Percentiles rank a stretch among this genome's conserved stretches.
phyloP scores from a whole-genome alignment of 495 filamentous ascomycete genomes.

The Neurospora terricola region DNA sequence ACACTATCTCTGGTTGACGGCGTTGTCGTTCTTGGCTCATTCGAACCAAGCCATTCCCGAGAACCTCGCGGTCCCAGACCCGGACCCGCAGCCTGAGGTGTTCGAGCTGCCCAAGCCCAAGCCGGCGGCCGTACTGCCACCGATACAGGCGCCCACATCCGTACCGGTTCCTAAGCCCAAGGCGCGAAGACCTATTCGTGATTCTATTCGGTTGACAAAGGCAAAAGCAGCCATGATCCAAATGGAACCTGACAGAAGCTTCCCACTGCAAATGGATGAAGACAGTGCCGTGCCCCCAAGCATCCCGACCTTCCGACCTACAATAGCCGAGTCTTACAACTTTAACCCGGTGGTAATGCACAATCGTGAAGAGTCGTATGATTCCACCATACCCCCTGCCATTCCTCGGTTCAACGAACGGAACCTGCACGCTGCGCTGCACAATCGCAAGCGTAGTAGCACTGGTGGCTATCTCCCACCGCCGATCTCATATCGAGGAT shows the following conservation, averaged over 20 bases:
- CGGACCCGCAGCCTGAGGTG: constrained; percentile 36
- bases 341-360: constrained; percentile 4
- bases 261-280: constrained; percentile 6
- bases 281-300: constrained; percentile 17
- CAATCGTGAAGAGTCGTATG: constrained; percentile 30
- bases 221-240: constrained; percentile 49
- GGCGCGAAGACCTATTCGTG: constrained; percentile 55
- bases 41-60: constrained; percentile 65
- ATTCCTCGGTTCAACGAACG: constrained; percentile 65
- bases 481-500: constrained; percentile 59
- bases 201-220: constrained; percentile 86
- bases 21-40: constrained; percentile 87
- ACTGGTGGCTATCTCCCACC: constrained; percentile 62
- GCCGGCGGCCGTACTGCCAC: background rate
- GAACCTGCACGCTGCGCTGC: constrained; percentile 29
- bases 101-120: constrained; percentile 38
- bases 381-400: constrained; percentile 63
- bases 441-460: constrained; percentile 76
- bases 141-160: background rate
- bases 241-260: constrained; percentile 13
- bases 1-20: constrained; percentile 91
- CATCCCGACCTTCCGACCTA: constrained; percentile 19
- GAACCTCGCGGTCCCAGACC: constrained; percentile 49
- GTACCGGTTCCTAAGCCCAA: constrained; percentile 26
- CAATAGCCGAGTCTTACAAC: constrained; percentile 10